These are phyloP conservation scores for Aquilaria agallochum DNA, from an alignment of 441 rosid genomes.

Conservation along the genomic window DNA sequence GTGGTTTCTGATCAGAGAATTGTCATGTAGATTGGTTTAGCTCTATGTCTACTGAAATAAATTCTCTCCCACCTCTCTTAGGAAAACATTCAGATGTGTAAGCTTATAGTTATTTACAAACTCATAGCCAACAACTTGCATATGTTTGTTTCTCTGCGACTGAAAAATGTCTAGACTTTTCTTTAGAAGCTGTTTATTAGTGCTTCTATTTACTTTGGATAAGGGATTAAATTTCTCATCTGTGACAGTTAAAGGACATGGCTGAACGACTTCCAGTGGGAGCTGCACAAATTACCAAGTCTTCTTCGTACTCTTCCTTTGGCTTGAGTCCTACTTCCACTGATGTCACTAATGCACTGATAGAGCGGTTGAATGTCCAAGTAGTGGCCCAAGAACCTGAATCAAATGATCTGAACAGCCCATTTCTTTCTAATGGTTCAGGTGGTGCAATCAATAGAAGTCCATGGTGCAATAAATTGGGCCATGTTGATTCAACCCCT, in stretches of 20 bases:
- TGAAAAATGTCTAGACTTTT: no score
- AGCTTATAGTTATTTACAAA: no score
- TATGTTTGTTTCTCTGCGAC: no score
- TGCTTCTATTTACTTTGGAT: no score
- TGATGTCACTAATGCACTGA: constrained; percentile 40
- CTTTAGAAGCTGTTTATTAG: no score
- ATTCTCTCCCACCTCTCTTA: no score
- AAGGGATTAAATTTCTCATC: no score
- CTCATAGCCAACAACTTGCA: no score
- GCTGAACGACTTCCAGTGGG: constrained; percentile 91
- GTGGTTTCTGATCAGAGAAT: no score
- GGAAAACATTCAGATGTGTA: no score
- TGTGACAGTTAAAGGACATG: constrained; percentile 72
- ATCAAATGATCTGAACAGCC: constrained; percentile 37
- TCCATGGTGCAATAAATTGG: constrained; percentile 29
- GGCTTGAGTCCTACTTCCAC: constrained; percentile 49
- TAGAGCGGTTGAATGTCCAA: constrained; percentile 47
- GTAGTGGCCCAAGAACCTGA: constrained; percentile 45
- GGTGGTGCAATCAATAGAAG: constrained; percentile 33
- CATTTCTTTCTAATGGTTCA: constrained; percentile 51
- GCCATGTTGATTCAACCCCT: constrained; percentile 47
- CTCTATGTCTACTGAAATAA: no score
- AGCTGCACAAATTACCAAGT: constrained; percentile 46
- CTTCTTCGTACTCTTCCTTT: constrained; percentile 50
- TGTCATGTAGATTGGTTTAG: no score